These are phyloP conservation scores for Calonectria henricotiae DNA, from an alignment of 2,329 filamentous ascomycete species.

Conservation along the genomic window DNA sequence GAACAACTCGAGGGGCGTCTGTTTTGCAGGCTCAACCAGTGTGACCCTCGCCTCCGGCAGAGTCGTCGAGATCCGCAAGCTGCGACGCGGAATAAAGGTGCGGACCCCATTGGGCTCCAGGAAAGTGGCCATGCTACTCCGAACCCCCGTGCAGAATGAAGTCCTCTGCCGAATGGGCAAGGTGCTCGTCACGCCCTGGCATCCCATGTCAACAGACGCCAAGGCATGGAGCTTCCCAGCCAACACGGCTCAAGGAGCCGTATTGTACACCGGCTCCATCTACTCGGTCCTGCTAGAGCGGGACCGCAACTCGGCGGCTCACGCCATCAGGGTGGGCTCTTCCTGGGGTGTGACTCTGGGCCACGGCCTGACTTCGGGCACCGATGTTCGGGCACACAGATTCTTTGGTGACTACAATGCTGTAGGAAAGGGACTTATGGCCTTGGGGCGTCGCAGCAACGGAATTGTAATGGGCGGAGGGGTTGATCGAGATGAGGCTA, in stretches of 20 bases:
- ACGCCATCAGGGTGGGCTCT: slow-evolving; percentile 66
- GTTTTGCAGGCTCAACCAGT: slow-evolving; percentile 68
- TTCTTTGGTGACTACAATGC: slow-evolving; percentile 71
- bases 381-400: slow-evolving; percentile 63
- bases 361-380: slow-evolving; percentile 65
- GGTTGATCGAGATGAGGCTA: slow-evolving; percentile 58
- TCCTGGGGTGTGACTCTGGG: slow-evolving; percentile 73
- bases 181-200: slow-evolving; percentile 73
- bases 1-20: slow-evolving; percentile 62
- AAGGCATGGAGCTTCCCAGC: slow-evolving; percentile 67
- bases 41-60: slow-evolving; percentile 64
- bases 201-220: slow-evolving; percentile 66
- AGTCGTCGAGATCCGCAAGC: slow-evolving; percentile 60
- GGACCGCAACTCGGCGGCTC: slow-evolving; percentile 62
- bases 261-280: slow-evolving; percentile 67
- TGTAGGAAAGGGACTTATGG: slow-evolving; percentile 61
- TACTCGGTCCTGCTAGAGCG: slow-evolving; percentile 73
- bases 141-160: slow-evolving; percentile 62
- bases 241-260: slow-evolving; percentile 53
- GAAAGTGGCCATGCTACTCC: slow-evolving; percentile 68
- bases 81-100: slow-evolving; percentile 66
- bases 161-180: slow-evolving; percentile 64
- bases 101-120: slow-evolving; percentile 68
- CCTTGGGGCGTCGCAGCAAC: slow-evolving; percentile 55
- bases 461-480: slow-evolving; percentile 66